Evolutionary conservation across 805 yeast species (phyloP), one percentile per base, ranked within the genome.

Genomic region (Candida maesae): DNA sequence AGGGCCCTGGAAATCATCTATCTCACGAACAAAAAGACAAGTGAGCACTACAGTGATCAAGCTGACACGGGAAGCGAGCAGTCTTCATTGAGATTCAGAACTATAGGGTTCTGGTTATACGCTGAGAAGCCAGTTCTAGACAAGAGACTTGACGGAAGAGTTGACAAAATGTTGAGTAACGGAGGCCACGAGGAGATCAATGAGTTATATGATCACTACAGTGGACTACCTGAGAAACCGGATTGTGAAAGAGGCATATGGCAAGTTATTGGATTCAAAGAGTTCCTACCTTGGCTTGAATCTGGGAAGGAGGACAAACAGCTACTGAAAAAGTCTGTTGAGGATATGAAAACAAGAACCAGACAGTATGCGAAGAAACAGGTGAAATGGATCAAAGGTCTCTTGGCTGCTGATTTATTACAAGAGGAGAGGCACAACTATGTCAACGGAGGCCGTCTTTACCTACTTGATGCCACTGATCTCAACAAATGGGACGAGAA

Each of bases 231-330:
- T 1, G 57, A 60, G 6, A 58, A 53, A 17, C 78, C 83, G 9
- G 79, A 72, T 43, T 64, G 77, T 42, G 83, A 84, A 39, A 67
- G 73, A 43, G 98, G 98, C 2, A 74, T 91, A 0, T 89, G 89
- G 89, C 98, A 93, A 64, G 96, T 86, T 2, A 86, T 91, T 54
- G 98, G 98, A 2, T 93, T 86, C 63, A 86, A 87, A 58, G 96
- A 88, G 55, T 88, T 88, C 56, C 56, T 86, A 27, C 91, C 95
- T 2, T 87, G 84, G 84, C 51, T 78, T 18, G 48, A 53, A 24
- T 32, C 58, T 7, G 59, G 52, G 0, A 47, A 42, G 12, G 20
- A 46, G 6, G 51, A 53, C 5, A 45, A 52, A 5, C 31, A 17
- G 6, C 36, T 50, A 13, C 71, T 73, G 38, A 57, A 57, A 4